These are phyloP conservation scores for Colletotrichum scovillei DNA, from an alignment of 2,329 filamentous ascomycete genomes.

Conservation along the genomic window DNA sequence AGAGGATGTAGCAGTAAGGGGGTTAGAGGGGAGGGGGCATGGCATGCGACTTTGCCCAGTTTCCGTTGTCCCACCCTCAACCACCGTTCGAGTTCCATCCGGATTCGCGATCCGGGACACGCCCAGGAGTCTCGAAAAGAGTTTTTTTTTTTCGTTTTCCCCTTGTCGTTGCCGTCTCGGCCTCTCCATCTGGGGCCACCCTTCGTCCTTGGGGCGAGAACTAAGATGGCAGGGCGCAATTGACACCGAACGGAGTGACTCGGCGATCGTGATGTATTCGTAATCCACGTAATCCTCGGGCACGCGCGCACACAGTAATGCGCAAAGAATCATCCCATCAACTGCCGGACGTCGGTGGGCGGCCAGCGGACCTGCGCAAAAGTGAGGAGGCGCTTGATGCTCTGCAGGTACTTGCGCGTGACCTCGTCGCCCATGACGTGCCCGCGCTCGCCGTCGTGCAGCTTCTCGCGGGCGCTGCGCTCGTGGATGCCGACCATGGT, in stretches of 20 bases:
- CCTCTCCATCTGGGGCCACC: background rate
- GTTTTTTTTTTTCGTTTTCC: background rate
- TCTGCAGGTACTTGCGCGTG: conserved; percentile 95
- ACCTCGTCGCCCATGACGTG: conserved; percentile 98
- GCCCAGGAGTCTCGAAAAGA: background rate
- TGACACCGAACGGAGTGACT: background rate
- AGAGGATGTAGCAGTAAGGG: background rate
- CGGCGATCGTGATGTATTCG: too few relatives aligned
- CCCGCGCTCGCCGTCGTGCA: conserved; percentile 87
- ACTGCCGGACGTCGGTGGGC: conserved; percentile 88
- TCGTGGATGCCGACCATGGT: conserved; percentile 99
- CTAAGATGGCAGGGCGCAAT: background rate
- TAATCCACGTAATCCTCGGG: too few relatives aligned
- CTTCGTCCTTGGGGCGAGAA: background rate
- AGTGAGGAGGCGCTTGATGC: conserved; percentile 95
- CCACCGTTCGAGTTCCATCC: conserved; percentile 11
- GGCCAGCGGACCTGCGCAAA: conserved; percentile 98
- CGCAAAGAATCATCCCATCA: conserved; percentile 79
- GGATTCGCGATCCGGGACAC: background rate
- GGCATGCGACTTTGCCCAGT: background rate
- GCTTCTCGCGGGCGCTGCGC: conserved; percentile 92
- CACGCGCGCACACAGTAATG: too few relatives aligned
- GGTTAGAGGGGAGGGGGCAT: background rate
- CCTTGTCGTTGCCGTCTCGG: background rate
- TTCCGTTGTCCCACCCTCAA: background rate